Evolutionary conservation across 2,329 filamentous ascomycete genomes (phyloP), one percentile per base, ranked within the genome.

Genomic region (Dryadomyces quercus-mongolicae): DNA sequence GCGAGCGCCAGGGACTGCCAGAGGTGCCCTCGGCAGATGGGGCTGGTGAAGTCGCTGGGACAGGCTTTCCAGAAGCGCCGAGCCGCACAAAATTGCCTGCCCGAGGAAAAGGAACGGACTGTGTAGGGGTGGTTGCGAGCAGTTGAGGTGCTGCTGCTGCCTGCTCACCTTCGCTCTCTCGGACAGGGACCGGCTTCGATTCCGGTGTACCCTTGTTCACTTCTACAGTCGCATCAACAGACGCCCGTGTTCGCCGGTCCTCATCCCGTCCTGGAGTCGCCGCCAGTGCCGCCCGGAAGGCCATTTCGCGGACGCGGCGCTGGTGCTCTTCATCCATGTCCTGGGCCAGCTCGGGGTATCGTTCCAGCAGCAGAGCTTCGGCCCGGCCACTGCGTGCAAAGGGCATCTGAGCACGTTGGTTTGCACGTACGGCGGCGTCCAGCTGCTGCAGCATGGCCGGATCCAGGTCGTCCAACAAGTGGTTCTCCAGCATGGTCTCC

Each of bases 401-500:
- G 0, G 89, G 89, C 51, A 86, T 80, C 53, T 81, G 84, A 12
- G 85, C 80, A 44, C 90, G 71, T 64, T 98, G 93, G 60, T 95
- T 94, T 47, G 84, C 81, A 56, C 85, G 84, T 15, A 95, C 89
- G 12, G 89, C 78, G 51, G 78, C 74, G 53, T 97, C 91, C 16
- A 98, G 77, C 55, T 44, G 16, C 42, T 44, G 42, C 42, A 44
- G 84, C 15, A 95, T 89, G 12, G 89, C 78, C 51, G 78, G 74
- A 53, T 97, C 91, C 16, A 98, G 77, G 55, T 89, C 85, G 60
- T 94, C 87, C 2, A 98, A 76, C 16, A 92, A 76, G 61, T 88
- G 85, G 58, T 95, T 95, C 63, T 96, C 90, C 51, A 98, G 81
- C 77, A 97, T 88, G 7, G 84, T 82, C 67, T 98, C 93, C 55